phyloP scores from a whole-genome alignment of 805 yeast species.

The Cyberlindnera japonica region DNA sequence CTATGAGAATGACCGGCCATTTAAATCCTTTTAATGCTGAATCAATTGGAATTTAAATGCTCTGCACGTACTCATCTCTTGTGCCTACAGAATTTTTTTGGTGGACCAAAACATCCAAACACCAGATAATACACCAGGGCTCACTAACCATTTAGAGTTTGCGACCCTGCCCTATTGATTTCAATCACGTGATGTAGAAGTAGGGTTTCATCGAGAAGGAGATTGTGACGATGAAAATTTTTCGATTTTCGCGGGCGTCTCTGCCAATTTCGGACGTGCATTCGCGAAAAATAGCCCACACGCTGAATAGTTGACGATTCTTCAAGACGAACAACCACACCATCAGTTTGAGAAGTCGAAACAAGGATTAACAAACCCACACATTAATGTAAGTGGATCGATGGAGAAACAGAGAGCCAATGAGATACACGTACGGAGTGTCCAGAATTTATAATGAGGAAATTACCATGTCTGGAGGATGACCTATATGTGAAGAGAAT shows the following conservation, averaged over 20 bases:
- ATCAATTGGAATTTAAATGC: no score
- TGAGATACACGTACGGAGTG: slow-evolving; percentile 1
- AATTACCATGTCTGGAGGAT: background rate
- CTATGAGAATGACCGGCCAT: slow-evolving; percentile 85
- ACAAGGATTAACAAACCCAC: slow-evolving; percentile 20
- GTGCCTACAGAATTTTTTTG: slow-evolving; percentile 9
- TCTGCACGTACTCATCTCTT: background rate
- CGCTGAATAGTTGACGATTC: slow-evolving; percentile 11
- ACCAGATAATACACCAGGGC: slow-evolving; percentile 7
- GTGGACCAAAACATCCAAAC: slow-evolving; percentile 5
- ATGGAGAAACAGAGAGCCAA: background rate
- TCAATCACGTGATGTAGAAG: slow-evolving; percentile 15
- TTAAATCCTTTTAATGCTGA: no score
- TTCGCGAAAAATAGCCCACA: slow-evolving; percentile 4
- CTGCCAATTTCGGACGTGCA: slow-evolving; percentile 10
- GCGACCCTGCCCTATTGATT: slow-evolving; percentile 11
- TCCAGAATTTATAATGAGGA: background rate
- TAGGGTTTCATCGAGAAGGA: slow-evolving; percentile 11
- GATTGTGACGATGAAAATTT: slow-evolving; percentile 24
- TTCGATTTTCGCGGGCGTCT: no score
- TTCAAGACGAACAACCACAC: no score
- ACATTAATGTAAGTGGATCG: slow-evolving; percentile 26
- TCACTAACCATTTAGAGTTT: slow-evolving; percentile 14
- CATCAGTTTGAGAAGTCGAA: background rate
- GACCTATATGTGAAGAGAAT: background rate